These are phyloP conservation scores for Medicago truncatula DNA, from an alignment of 306 rosid species.

Conservation along the genomic window DNA sequence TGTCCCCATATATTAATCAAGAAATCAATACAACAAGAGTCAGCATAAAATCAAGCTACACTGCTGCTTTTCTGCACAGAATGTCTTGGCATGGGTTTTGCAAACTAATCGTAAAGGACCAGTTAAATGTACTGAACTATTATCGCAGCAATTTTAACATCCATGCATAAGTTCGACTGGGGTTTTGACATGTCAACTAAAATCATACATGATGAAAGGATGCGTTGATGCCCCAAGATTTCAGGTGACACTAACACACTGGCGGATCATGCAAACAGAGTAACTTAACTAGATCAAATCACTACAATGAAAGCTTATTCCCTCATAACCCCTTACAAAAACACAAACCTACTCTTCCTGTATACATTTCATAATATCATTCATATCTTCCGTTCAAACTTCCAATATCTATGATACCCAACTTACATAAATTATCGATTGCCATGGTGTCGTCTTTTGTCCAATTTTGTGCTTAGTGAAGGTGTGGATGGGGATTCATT, in stretches of 20 bases:
- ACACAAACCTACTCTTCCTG: not conserved
- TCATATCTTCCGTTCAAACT: not conserved
- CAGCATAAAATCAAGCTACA: not conserved
- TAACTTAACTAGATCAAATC: not conserved
- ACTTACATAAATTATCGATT: not conserved
- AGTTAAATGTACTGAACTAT: too few species aligned
- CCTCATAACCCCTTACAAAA: not conserved
- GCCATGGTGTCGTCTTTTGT: not conserved
- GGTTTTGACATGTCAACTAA: not conserved
- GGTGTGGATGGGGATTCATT: not conserved
- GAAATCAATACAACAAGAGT: not conserved
- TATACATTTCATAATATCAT: not conserved
- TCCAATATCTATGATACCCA: not conserved
- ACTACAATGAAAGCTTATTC: not conserved
- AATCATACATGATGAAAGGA: not conserved
- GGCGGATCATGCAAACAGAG: not conserved
- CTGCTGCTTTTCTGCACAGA: too few species aligned
- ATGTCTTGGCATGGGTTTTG: too few species aligned
- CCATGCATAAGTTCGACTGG: not conserved
- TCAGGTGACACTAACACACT: not conserved
- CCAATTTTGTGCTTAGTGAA: not conserved
- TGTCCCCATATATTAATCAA: too few species aligned
- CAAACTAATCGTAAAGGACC: too few species aligned
- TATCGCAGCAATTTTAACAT: too few species aligned
- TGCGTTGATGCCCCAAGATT: not conserved